These are phyloP conservation scores for Dendrostoma leiphaemia DNA, from an alignment of 2,329 filamentous ascomycete genomes.

Conservation along the genomic window DNA sequence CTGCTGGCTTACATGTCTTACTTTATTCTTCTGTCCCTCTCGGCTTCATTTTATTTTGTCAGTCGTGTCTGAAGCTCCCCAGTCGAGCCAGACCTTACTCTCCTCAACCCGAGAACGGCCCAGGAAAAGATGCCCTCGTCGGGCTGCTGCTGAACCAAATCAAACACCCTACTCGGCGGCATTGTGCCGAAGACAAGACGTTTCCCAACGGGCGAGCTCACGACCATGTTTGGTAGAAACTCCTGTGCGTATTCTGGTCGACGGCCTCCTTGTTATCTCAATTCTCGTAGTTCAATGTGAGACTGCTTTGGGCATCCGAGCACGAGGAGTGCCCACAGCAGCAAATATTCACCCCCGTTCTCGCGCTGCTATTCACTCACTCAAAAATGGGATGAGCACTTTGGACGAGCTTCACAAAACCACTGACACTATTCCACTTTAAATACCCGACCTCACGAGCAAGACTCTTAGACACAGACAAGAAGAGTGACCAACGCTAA, in stretches of 20 bases:
- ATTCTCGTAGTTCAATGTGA: no score
- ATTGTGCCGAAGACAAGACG: neutral
- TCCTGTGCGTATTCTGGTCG: conserved; percentile 5
- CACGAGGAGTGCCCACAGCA: no score
- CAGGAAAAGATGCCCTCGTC: neutral
- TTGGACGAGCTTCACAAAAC: no score
- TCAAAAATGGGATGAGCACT: no score
- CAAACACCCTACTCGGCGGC: neutral
- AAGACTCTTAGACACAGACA: neutral
- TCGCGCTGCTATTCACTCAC: no score
- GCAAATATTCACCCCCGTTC: no score
- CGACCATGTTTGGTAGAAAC: conserved; percentile 12
- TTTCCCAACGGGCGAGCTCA: neutral
- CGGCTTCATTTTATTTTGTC: neutral
- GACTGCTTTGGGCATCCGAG: no score
- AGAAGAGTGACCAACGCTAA: neutral
- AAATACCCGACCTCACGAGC: no score
- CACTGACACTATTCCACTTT: neutral
- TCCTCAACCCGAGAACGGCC: no score
- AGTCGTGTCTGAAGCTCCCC: neutral
- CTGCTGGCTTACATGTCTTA: neutral
- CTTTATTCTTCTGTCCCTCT: neutral
- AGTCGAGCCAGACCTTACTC: no score
- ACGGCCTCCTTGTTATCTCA: neutral
- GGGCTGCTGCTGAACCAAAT: neutral